Base-by-base conservation (phyloP, 306 rosid genomes). In the Prunus campanulata region DNA sequence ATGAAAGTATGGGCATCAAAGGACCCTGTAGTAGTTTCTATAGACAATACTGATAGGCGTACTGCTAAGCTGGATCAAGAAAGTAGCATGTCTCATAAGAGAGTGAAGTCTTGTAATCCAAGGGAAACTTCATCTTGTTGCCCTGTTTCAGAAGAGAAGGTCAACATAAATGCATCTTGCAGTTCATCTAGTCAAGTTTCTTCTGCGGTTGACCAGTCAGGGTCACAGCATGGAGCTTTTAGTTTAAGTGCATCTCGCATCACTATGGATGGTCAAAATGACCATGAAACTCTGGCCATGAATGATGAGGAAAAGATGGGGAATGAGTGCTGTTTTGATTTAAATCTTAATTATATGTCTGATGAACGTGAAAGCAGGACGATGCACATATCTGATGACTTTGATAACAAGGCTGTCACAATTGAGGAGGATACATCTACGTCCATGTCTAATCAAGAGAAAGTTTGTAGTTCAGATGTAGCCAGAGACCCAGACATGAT, bases 131-230 rank as follows among this genome's bases (percentile, higher is more conserved):
- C 78, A 64, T 57, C 80, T 71, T 76, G 77, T 76, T 85, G 66
- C 71, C 74, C 42, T 29, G 83, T 83, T 81, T 77, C 82, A 62
- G 81, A 67, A 72, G 85, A 81, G 76, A 88, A 83, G 76, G 85
- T 79, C 77, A 85, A 81, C 74, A 70, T 67, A 74, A 84, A 84
- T 78, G 69, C 68, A 42, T 77, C 86, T 49, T 55, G 81, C 78
- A 82, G 87, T 80, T 85, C 91, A 57, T 68, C 35, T 47, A 84
- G 90, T 71, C 82, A 80, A 65, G 81, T 78, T 83, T 87, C 96
- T 83, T 87, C 91, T 5, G 95, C 87, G 77, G 79, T 82, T 57
- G 82, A 85, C 71, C 93, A 85, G 78, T 86, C 86, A 42, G 88
- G 77, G 75, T 81, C 89, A 71, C 85, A 81, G 68, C 85, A 71